Percentiles rank a stretch among this genome's conserved stretches.
Conservation (phyloP, 108 stramenopile species). For the Cyclostephanos invisitatus region DNA sequence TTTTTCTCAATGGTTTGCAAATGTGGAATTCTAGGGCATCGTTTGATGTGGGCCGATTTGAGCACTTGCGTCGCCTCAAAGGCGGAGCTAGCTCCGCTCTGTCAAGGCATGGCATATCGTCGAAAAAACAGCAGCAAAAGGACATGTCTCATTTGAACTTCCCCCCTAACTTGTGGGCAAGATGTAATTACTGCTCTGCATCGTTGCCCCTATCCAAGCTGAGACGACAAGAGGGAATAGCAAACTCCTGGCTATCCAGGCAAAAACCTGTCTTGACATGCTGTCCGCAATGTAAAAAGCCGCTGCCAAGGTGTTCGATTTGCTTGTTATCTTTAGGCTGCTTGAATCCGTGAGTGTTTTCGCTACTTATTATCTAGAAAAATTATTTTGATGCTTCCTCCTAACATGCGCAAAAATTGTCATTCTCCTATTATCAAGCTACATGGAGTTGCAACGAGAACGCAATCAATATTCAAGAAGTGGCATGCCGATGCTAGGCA, state of each 20-base stretch:
- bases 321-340: slow-evolving; percentile 82
- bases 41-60: slow-evolving; percentile 81
- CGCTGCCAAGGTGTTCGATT: slow-evolving; percentile 83
- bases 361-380: background rate
- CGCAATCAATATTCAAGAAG: slow-evolving; percentile 45
- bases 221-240: slow-evolving; percentile 60
- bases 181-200: slow-evolving; percentile 85
- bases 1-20: slow-evolving; percentile 72
- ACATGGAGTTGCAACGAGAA: slow-evolving; percentile 77
- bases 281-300: slow-evolving; percentile 89
- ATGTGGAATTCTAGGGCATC: slow-evolving; percentile 83
- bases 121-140: slow-evolving; percentile 22
- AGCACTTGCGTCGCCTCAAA: slow-evolving; percentile 61
- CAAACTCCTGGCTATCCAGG: slow-evolving; percentile 79
- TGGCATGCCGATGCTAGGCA: slow-evolving; percentile 17
- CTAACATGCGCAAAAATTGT: background rate
- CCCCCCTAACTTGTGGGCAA: slow-evolving; percentile 57
- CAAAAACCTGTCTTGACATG: slow-evolving; percentile 80
- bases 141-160: slow-evolving; percentile 38
- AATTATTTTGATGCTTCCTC: background rate
- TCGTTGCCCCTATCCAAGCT: slow-evolving; percentile 67
- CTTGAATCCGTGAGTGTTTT: slow-evolving; percentile 64
- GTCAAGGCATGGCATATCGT: slow-evolving; percentile 19
- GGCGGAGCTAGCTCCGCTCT: background rate
- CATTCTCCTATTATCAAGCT: slow-evolving; percentile 12